phyloP scores from a whole-genome alignment of 116 monocot species.

The Zostera marina region DNA sequence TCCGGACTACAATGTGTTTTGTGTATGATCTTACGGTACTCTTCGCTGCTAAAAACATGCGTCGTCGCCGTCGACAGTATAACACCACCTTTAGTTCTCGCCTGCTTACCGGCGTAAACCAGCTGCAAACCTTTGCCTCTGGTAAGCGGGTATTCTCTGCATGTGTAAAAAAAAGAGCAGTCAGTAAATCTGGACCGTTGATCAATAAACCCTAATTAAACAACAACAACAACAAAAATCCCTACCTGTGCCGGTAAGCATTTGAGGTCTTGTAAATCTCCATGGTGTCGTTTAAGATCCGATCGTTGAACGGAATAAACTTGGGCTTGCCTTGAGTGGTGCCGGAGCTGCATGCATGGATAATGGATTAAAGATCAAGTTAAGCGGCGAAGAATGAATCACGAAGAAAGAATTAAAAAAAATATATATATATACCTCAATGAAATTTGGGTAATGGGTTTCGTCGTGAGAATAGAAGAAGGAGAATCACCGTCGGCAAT shows the following conservation, averaged over 20 bases:
- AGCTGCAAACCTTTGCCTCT: slow-evolving; percentile 70
- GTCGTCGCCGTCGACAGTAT: slow-evolving; percentile 48
- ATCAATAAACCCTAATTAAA: background rate
- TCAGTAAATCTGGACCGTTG: too few species aligned
- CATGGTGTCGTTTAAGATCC: slow-evolving; percentile 45
- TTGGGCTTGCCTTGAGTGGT: slow-evolving; percentile 83
- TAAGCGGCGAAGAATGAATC: background rate
- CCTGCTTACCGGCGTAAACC: slow-evolving; percentile 52
- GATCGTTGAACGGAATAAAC: slow-evolving; percentile 61
- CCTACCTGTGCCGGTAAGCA: slow-evolving; percentile 61
- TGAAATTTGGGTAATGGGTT: slow-evolving; percentile 24
- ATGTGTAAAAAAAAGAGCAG: too few species aligned
- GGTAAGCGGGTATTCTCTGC: slow-evolving; percentile 46
- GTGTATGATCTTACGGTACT: slow-evolving; percentile 27
- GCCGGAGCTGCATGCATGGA: slow-evolving; percentile 40
- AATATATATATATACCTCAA: slow-evolving; percentile 17
- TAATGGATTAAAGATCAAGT: background rate
- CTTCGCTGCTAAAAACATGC: slow-evolving; percentile 38
- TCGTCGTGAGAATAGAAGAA: slow-evolving; percentile 25
- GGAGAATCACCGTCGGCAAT: slow-evolving; percentile 32
- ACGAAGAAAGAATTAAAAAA: background rate
- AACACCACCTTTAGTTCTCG: slow-evolving; percentile 36
- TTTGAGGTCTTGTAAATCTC: slow-evolving; percentile 50
- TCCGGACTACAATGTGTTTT: slow-evolving; percentile 44
- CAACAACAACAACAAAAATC: background rate